Evolutionary conservation across 2,329 filamentous ascomycete genomes (phyloP).

Genomic region (Aspergillus sp.): DNA sequence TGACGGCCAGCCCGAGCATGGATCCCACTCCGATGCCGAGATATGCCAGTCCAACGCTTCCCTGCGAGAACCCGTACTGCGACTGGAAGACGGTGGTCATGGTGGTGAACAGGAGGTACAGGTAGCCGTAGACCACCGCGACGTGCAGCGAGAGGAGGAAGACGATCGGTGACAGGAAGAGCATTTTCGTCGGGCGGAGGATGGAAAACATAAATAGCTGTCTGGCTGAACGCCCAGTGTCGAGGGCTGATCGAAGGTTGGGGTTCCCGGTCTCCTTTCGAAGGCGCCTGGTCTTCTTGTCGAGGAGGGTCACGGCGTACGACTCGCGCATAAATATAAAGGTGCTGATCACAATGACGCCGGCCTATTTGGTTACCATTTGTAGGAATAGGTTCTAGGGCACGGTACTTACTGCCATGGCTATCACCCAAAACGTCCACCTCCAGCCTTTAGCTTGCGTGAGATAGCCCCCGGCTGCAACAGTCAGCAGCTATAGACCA

Average conservation of each 20-base stretch:
- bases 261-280: constrained; percentile 46
- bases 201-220: constrained; percentile 51
- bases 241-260: constrained; percentile 46
- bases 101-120: constrained; percentile 50
- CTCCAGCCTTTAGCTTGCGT: constrained; percentile 35
- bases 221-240: constrained; percentile 46
- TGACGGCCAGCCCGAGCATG: background rate
- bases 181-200: constrained; percentile 40
- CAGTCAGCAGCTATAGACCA: background rate
- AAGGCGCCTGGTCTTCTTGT: constrained; percentile 51
- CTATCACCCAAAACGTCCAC: constrained; percentile 42
- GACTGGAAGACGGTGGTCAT: constrained; percentile 53
- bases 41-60: constrained; percentile 51
- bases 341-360: background rate
- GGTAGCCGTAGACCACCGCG: constrained; percentile 43
- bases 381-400: no score
- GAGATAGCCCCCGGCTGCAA: constrained; percentile 24
- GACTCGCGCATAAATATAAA: constrained; percentile 49
- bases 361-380: background rate
- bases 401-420: constrained; percentile 1
- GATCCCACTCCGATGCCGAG: constrained; percentile 46
- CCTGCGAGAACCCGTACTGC: constrained; percentile 49
- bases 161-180: constrained; percentile 51
- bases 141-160: constrained; percentile 53
- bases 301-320: constrained; percentile 48